Conservation (phyloP, 768 basidiomycete species). For the Pleurotus platypus region DNA sequence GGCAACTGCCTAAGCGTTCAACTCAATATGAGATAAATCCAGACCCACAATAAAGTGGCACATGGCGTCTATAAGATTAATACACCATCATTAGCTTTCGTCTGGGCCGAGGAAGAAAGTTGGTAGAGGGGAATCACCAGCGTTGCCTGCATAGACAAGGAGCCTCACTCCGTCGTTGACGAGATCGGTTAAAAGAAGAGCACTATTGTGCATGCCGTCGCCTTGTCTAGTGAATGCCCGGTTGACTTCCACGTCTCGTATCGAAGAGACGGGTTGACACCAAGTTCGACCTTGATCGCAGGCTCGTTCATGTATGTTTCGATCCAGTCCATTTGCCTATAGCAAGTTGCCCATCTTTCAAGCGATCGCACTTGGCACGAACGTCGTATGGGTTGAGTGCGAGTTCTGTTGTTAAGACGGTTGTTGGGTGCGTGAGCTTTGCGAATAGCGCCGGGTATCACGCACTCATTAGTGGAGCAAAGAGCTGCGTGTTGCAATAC, state of each 20-base stretch:
- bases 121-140: conserved; percentile 41
- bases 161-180: conserved; percentile 80
- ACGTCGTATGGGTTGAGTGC: conserved; percentile 91
- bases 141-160: conserved; percentile 87
- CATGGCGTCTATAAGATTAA: conserved; percentile 60
- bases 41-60: conserved; percentile 73
- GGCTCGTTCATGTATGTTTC: conserved; percentile 85
- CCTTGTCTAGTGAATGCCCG: conserved; percentile 78
- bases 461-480: conserved; percentile 68
- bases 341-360: conserved; percentile 74
- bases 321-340: conserved; percentile 80
- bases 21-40: neutral
- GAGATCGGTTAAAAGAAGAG: conserved; percentile 73
- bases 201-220: conserved; percentile 83
- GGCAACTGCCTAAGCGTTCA: neutral
- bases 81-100: conserved; percentile 13
- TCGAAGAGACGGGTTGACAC: conserved; percentile 53
- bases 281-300: conserved; percentile 73
- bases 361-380: conserved; percentile 66
- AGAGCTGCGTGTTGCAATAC: conserved; percentile 78
- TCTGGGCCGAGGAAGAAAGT: conserved; percentile 2
- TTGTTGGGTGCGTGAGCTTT: neutral
- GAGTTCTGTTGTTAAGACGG: conserved; percentile 36
- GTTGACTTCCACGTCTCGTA: conserved; percentile 80
- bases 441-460: conserved; percentile 12